Evolutionary conservation across 2,329 filamentous ascomycete species (phyloP).

Genomic region (Penicillium capsulatum): DNA sequence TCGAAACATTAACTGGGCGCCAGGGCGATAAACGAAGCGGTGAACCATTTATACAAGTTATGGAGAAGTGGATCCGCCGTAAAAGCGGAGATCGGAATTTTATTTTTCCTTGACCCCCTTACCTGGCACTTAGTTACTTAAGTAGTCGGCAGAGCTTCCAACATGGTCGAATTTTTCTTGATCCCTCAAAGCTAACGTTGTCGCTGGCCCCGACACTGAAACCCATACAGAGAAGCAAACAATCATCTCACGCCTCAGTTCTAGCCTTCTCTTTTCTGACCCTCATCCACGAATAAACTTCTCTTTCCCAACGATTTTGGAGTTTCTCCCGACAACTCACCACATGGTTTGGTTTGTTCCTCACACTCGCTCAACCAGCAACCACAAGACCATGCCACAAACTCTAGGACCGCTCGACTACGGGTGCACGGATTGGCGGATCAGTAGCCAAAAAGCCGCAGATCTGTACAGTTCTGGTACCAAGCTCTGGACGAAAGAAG

Average conservation of each 20-base stretch:
- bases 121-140: background rate
- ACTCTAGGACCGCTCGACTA: conserved; percentile 15
- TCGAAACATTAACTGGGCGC: background rate
- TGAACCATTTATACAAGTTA: background rate
- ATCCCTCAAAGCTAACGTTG: background rate
- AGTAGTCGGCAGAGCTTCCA: background rate
- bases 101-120: background rate
- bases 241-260: no score
- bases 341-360: no score
- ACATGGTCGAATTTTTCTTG: background rate
- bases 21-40: background rate
- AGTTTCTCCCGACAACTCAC: no score
- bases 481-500: no score
- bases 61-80: background rate
- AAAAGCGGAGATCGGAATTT: background rate
- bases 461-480: conserved; percentile 19
- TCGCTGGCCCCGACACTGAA: background rate
- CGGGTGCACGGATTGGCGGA: conserved; percentile 18
- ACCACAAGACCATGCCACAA: conserved; percentile 16
- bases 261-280: no score
- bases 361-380: conserved; percentile 11
- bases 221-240: no score
- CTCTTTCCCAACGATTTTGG: no score
- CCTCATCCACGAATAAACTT: no score
- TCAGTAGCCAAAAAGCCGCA: conserved; percentile 20